phyloP scores from a whole-genome alignment of 139 green algal species.

The Edaphochlamys debaryana region DNA sequence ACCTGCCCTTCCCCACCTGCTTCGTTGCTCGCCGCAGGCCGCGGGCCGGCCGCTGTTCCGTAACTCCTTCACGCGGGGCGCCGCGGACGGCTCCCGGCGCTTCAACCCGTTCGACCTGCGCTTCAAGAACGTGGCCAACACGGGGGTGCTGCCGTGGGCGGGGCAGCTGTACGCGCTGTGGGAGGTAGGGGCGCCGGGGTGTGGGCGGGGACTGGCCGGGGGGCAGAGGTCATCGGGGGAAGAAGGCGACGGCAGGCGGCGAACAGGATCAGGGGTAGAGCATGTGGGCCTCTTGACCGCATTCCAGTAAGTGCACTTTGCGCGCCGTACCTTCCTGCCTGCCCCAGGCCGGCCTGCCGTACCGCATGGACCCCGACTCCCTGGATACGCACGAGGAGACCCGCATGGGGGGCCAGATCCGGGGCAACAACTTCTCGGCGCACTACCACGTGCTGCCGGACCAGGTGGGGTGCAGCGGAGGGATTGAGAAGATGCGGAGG shows the following conservation, averaged over 20 bases:
- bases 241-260: too few species aligned
- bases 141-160: constrained; percentile 61
- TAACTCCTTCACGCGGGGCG: constrained; percentile 58
- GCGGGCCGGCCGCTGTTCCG: constrained; percentile 54
- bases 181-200: constrained; percentile 42
- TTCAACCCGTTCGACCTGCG: constrained; percentile 63
- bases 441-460: constrained; percentile 55
- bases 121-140: constrained; percentile 73
- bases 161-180: constrained; percentile 56
- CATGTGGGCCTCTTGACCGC: too few species aligned
- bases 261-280: too few species aligned
- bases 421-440: constrained; percentile 42
- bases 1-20: too few species aligned
- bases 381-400: constrained; percentile 58
- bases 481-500: too few species aligned
- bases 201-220: too few species aligned
- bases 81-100: constrained; percentile 44
- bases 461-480: background rate
- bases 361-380: constrained; percentile 53
- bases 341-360: constrained; percentile 53
- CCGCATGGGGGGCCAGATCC: constrained; percentile 55
- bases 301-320: too few species aligned
- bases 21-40: too few species aligned
- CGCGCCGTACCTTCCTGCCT: too few species aligned
- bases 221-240: too few species aligned